Base-by-base conservation (phyloP, 2,329 filamentous ascomycete species). In the Xylariaceae sp. region DNA sequence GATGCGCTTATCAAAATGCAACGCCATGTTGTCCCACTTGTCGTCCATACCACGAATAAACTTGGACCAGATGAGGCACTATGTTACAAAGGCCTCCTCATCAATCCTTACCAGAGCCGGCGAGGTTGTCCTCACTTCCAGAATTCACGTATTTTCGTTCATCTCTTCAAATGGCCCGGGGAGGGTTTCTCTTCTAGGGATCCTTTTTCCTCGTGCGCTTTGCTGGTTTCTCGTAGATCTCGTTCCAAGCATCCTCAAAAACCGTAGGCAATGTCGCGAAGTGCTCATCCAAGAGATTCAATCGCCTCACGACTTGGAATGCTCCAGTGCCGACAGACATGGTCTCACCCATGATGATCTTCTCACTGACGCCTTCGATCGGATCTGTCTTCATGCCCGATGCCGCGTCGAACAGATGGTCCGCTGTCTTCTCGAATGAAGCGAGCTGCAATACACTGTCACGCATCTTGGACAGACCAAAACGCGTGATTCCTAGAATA, bases 291-390 rank as follows among this genome's bases (percentile, higher is more conserved):
- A 76, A 76, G 57, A 95, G 79, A 58, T 86, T 86, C 60, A 97
- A 72, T 55, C 83, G 80, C 43, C 91, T 77, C 2, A 96, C 88
- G 29, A 97, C 88, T 68, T 95, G 86, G 79, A 97, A 94, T 1
- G 89, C 87, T 3, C 94, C 94, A 0, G 94, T 99, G 4, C 94
- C 94, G 37, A 99, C 78, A 44, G 81, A 82, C 81, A 97, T 95
- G 42, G 87, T 91, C 77, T 97, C 92, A 12, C 94, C 94, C 86
- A 97, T 94, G 68, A 99, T 99, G 68, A 99, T 97, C 72, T 91
- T 95, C 74, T 99, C 94, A 53, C 84, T 89, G 7, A 99, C 94
- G 65, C 94, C 94, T 70, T 96, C 89, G 57, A 99, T 95, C 59
- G 83, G 80, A 73, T 99, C 94, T 31, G 84, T 87, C 76, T 96